Percentiles rank a stretch among this genome's conserved stretches.
Conservation (phyloP, 768 basidiomycete species). For the Pluteus cervinus region DNA sequence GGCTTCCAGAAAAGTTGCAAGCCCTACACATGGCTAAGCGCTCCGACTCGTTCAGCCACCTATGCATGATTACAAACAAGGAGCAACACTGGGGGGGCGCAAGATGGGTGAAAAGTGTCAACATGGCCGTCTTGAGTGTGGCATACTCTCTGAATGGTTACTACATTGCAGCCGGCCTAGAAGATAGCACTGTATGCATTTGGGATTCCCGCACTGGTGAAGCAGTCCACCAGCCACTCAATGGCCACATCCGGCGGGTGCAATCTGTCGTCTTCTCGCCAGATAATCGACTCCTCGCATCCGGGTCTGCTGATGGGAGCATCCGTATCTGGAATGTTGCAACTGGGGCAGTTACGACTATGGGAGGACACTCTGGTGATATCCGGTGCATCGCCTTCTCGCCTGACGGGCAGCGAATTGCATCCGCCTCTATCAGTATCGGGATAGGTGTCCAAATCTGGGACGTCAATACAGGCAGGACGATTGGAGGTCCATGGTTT, state of each 20-base stretch:
- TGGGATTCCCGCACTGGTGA: not conserved
- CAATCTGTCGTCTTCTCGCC: not conserved
- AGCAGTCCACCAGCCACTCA: not conserved
- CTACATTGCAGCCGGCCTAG: not conserved
- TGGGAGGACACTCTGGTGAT: no score
- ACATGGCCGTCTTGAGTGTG: not conserved
- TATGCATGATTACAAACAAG: no score
- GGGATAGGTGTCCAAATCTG: not conserved
- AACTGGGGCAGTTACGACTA: not conserved
- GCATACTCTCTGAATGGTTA: not conserved
- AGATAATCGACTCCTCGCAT: not conserved
- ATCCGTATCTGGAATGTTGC: not conserved
- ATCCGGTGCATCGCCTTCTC: not conserved
- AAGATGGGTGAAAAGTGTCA: no score
- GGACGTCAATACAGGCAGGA: not conserved
- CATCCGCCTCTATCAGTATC: not conserved
- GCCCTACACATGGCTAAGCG: no score
- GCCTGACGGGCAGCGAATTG: not conserved
- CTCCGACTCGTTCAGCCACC: no score
- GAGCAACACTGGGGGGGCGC: no score
- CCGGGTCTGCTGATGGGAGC: not conserved
- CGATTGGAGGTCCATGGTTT: not conserved
- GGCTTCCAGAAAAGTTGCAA: no score
- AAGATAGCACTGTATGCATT: not conserved
- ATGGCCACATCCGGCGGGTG: not conserved